phyloP scores from a whole-genome alignment of 2,329 filamentous ascomycete species.

The Aspergillus sp. region DNA sequence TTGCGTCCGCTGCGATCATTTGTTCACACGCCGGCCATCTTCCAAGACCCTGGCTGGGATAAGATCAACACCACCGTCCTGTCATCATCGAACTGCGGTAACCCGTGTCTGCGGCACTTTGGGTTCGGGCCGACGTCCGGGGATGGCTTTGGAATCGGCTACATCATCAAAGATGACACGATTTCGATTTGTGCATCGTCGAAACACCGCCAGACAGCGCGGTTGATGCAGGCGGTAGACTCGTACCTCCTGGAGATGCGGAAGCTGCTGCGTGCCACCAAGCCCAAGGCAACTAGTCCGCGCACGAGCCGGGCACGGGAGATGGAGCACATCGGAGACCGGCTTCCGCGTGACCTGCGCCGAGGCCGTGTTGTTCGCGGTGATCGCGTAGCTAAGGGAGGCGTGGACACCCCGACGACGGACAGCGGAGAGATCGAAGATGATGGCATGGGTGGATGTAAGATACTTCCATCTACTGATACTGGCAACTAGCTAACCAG shows the following conservation, averaged over 20 bases:
- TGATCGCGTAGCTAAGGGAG: constrained; percentile 33
- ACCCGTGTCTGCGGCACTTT: constrained; percentile 87
- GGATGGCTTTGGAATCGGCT: constrained; percentile 93
- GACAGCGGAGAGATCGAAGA: constrained; percentile 67
- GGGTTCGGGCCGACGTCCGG: constrained; percentile 91
- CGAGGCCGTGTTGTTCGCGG: constrained; percentile 63
- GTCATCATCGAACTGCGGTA: constrained; percentile 97
- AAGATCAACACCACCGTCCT: constrained; percentile 89
- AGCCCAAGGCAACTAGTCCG: constrained; percentile 44
- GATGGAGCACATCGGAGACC: constrained; percentile 42
- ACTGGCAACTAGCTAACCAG: constrained; percentile 2
- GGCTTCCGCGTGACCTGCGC: constrained; percentile 43
- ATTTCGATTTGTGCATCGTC: constrained; percentile 87
- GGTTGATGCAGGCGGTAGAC: constrained; percentile 83
- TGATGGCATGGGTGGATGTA: constrained; percentile 87
- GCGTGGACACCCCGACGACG: constrained; percentile 53
- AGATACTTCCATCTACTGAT: too few species aligned
- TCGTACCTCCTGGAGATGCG: constrained; percentile 85
- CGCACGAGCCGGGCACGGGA: constrained; percentile 52
- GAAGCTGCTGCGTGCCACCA: constrained; percentile 66
- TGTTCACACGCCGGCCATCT: constrained; percentile 59
- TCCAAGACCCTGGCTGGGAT: constrained; percentile 85
- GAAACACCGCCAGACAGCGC: constrained; percentile 86
- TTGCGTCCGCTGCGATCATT: constrained; percentile 37
- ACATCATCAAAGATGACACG: constrained; percentile 93